These are phyloP conservation scores for Trichothecium sympodiale DNA, from an alignment of 2,329 filamentous ascomycete species.

Conservation along the genomic window DNA sequence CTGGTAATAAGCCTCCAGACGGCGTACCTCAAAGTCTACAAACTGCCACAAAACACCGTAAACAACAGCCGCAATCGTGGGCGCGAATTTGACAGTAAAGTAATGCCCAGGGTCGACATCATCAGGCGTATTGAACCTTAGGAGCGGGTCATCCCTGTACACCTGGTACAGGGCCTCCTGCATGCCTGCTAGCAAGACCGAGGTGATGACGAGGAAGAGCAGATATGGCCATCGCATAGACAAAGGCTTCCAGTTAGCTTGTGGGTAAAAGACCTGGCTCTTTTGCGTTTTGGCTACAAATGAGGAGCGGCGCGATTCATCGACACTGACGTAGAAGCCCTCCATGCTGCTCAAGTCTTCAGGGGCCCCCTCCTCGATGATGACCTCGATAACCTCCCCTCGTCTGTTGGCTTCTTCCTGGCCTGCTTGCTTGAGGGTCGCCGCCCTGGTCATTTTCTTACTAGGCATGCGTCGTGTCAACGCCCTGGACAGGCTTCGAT, in stretches of 20 bases:
- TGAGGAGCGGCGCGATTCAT: constrained; percentile 24
- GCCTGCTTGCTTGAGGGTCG: constrained; percentile 37
- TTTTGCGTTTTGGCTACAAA: constrained; percentile 21
- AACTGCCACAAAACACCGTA: constrained; percentile 58
- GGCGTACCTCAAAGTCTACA: constrained; percentile 53
- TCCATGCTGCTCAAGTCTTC: constrained; percentile 38
- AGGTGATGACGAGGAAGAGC: constrained; percentile 38
- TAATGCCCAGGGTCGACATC: constrained; percentile 42
- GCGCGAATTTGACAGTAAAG: constrained; percentile 52
- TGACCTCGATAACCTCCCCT: constrained; percentile 49
- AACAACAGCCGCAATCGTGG: constrained; percentile 48
- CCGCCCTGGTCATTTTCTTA: constrained; percentile 15
- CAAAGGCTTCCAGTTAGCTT: constrained; percentile 56
- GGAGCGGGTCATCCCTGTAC: constrained; percentile 31
- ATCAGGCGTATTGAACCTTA: constrained; percentile 36
- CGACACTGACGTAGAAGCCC: constrained; percentile 20
- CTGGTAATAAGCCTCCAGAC: constrained; percentile 57
- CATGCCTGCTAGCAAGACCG: constrained; percentile 35
- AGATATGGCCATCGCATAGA: constrained; percentile 55
- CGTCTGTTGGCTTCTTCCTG: constrained; percentile 49
- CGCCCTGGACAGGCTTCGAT: constrained; percentile 25
- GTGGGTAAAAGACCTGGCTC: constrained; percentile 46
- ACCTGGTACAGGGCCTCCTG: constrained; percentile 45
- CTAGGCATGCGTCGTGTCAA: constrained; percentile 25
- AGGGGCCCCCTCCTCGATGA: constrained; percentile 30